Conservation (phyloP, 441 rosid genomes). For the Flueggea neowawraea region DNA sequence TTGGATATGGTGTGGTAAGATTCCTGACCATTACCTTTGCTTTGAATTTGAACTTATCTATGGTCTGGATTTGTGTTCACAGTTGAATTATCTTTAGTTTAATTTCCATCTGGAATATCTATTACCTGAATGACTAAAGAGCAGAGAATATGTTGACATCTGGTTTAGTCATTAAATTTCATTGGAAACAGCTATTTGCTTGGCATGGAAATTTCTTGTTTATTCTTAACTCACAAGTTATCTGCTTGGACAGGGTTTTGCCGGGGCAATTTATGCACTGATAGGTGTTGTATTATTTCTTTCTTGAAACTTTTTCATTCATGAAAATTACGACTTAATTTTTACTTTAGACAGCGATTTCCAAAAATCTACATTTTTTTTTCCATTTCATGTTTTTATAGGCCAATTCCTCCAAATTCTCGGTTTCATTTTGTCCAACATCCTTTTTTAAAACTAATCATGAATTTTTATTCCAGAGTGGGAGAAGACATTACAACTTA, state of each 20-base stretch:
- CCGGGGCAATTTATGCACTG: constrained; percentile 58
- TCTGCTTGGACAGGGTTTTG: constrained; percentile 51
- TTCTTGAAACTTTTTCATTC: neutral
- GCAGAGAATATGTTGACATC: neutral
- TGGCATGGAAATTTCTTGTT: constrained; percentile 5
- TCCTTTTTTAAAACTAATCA: constrained; percentile 11
- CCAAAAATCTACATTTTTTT: neutral
- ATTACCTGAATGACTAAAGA: neutral
- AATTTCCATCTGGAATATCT: neutral
- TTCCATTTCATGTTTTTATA: neutral
- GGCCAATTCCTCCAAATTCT: neutral
- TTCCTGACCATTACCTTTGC: neutral
- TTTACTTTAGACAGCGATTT: neutral
- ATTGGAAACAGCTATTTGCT: neutral
- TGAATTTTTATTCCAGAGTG: constrained; percentile 57
- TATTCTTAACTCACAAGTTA: neutral
- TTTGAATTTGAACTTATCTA: too few relatives aligned
- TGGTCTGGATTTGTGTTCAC: too few relatives aligned
- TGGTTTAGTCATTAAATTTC: constrained; percentile 4
- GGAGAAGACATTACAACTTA: constrained; percentile 82
- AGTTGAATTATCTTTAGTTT: too few relatives aligned
- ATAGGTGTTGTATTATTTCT: constrained; percentile 44
- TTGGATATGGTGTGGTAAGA: constrained; percentile 86
- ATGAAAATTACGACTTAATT: too few relatives aligned
- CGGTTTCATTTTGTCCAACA: neutral